Evolutionary conservation across 352 stramenopile genomes (phyloP), one percentile per base, ranked within the genome.

Genomic region (Pelagophyceae sp.): DNA sequence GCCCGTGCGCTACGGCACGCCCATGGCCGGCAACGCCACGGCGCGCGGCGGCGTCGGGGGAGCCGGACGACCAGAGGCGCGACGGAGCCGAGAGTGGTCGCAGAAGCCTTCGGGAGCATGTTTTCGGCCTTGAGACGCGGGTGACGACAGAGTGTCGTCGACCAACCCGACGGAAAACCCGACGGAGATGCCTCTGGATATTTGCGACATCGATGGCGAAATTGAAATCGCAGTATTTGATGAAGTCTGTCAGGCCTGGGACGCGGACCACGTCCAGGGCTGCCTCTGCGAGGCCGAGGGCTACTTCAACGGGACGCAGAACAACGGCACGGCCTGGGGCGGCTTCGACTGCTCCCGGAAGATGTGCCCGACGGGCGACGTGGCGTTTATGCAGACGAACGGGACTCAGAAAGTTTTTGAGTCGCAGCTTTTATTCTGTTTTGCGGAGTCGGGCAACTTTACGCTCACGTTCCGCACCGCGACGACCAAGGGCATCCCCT

Each of bases 261-360:
- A 96, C 75, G 84, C 80, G 29, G 80, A 82, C 74, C 95, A 93
- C 85, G 84, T 93, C 54, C 91, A 94, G 83, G 88, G 90, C 60
- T 96, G 91, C 84, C 87, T 83, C 79, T 96, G 91, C 76, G 90
- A 95, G 72, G 20, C 75, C 3, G 83, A 91, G 60, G 91, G 91
- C 60, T 95, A 91, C 80, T 88, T 70, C 0, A 54, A 78, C 64
- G 69, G 69, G 60, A 61, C 75, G 23, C 40, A 33, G n/a, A 33
- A 72, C 45, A 82, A 82, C 50, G 5, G 77, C 2, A 70, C 50
- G 11, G 90, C 88, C 15, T 95, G 90, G 76, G 80, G 82, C 0
- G 91, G 89, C 0, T 83, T 89, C 29, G 87, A 85, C 78, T 96
- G 91, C 77, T 78, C 65, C 0, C 33, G 80, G n/a, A 33, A 58